Conservation (phyloP, 352 stramenopile species). For the Globisporangium carolinianum region DNA sequence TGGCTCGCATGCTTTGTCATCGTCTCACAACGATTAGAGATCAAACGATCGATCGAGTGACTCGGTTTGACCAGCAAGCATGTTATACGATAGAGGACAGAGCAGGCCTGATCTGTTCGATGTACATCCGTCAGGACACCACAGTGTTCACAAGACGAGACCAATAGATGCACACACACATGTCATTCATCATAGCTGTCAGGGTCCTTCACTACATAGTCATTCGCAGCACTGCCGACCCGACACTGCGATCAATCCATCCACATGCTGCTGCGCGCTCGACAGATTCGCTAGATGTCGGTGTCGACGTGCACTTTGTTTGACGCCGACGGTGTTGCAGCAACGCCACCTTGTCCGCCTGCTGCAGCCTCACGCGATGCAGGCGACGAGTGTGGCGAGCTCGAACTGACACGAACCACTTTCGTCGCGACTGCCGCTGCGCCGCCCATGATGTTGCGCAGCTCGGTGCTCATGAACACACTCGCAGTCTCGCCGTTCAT, state of each 20-base stretch:
- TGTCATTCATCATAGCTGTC: too few relatives aligned
- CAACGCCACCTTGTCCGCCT: background rate
- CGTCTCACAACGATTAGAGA: background rate
- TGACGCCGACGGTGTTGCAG: background rate
- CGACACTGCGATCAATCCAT: too few relatives aligned
- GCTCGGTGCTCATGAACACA: constrained; percentile 77
- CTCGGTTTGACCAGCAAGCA: background rate
- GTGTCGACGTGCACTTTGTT: constrained; percentile 36
- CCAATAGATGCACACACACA: too few relatives aligned
- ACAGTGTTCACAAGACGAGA: too few relatives aligned
- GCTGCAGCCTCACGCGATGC: background rate
- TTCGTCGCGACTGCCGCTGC: constrained; percentile 19
- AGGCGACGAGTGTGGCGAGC: background rate
- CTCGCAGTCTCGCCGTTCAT: constrained; percentile 51
- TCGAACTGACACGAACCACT: constrained; percentile 29
- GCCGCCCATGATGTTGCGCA: constrained; percentile 53
- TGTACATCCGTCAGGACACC: too few relatives aligned
- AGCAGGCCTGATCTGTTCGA: too few relatives aligned
- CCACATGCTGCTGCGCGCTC: background rate
- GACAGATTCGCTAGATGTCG: constrained; percentile 23
- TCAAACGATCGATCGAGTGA: background rate
- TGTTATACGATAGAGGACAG: too few relatives aligned
- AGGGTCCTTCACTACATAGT: too few relatives aligned
- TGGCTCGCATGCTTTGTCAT: background rate
- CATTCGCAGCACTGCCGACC: too few relatives aligned